Evolutionary conservation across 2,329 filamentous ascomycete genomes (phyloP).

Genomic region (Claviceps sp.): DNA sequence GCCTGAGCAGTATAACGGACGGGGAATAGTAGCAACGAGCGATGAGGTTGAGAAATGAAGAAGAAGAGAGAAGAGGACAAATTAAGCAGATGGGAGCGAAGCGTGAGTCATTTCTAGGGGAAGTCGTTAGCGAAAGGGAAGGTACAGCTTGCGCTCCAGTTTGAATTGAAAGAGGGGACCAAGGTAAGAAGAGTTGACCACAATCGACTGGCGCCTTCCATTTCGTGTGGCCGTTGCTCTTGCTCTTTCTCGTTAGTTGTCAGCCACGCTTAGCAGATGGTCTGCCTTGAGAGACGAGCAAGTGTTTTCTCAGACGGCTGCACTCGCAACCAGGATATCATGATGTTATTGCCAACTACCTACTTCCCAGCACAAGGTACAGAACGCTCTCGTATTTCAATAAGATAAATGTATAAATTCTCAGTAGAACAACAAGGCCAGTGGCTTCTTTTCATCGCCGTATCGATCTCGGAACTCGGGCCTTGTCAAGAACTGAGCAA

Average conservation of each 20-base stretch:
- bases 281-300: neutral
- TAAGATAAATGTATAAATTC: neutral
- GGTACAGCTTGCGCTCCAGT: neutral
- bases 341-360: neutral
- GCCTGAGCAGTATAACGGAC: constrained; percentile 11
- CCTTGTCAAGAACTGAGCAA: constrained; percentile 60
- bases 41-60: constrained; percentile 9
- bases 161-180: neutral
- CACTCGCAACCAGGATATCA: neutral
- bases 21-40: constrained; percentile 11
- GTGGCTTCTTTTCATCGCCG: constrained; percentile 38
- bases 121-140: constrained; percentile 2
- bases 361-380: neutral
- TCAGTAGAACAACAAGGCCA: constrained; percentile 54
- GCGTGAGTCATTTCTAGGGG: neutral
- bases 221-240: neutral
- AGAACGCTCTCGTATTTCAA: neutral
- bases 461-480: constrained; percentile 61
- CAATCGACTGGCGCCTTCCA: neutral
- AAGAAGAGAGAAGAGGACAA: constrained; percentile 1
- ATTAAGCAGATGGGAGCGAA: neutral
- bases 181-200: neutral
- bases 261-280: neutral
- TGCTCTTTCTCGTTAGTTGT: neutral
- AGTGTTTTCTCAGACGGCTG: neutral